Conservation (phyloP, 2,329 filamentous ascomycete genomes). For the Xylogone sp. region DNA sequence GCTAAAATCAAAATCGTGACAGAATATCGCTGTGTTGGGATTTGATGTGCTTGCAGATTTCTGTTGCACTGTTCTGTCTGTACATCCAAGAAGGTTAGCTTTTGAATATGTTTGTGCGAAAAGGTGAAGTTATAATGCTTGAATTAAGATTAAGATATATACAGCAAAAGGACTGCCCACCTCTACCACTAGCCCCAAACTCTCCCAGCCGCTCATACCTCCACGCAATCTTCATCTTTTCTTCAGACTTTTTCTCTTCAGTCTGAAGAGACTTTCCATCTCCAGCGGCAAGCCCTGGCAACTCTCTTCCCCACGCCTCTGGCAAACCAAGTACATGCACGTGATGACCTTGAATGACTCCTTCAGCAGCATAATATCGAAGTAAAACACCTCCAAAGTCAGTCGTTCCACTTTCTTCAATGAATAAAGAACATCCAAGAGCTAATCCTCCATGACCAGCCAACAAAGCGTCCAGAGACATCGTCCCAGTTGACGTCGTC, state of each 20-base stretch:
- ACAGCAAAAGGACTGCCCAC: constrained; percentile 26
- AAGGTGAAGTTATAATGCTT: constrained; percentile 6
- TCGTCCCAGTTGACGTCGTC: constrained; percentile 87
- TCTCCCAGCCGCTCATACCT: constrained; percentile 84
- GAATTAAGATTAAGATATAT: constrained; percentile 55
- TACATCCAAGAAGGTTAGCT: constrained; percentile 10
- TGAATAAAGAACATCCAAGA: constrained; percentile 73
- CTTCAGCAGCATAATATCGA: constrained; percentile 89
- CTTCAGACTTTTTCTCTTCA: constrained; percentile 41
- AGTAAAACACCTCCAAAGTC: constrained; percentile 85
- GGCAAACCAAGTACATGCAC: constrained; percentile 81
- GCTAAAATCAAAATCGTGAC: constrained; percentile 69
- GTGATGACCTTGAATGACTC: constrained; percentile 83
- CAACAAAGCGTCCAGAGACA: constrained; percentile 78
- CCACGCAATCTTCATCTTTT: constrained; percentile 99
- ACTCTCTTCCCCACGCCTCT: constrained; percentile 75
- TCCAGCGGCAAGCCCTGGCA: constrained; percentile 66
- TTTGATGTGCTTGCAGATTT: constrained; percentile 7
- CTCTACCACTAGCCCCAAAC: constrained; percentile 52
- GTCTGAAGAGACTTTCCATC: constrained; percentile 34
- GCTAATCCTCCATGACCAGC: constrained; percentile 83
- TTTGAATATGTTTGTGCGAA: background rate
- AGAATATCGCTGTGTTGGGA: constrained; percentile 44
- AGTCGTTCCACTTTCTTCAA: constrained; percentile 89
- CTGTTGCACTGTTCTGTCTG: constrained; percentile 20